phyloP scores from a whole-genome alignment of 2,329 filamentous ascomycete genomes.

The Cladorrhinum sp. region DNA sequence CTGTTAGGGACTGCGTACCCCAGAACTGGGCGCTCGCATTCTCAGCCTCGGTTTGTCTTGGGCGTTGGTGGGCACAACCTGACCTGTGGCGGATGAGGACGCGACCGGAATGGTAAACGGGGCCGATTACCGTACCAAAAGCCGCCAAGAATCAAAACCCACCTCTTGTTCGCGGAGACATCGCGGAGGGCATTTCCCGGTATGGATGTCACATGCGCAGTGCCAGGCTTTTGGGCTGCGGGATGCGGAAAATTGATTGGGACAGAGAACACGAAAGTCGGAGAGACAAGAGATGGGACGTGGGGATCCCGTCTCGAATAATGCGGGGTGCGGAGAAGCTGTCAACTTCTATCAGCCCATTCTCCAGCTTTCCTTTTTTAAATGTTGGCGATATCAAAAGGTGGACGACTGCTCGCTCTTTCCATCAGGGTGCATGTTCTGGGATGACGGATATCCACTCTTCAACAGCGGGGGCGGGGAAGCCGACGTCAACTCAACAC shows the following conservation, averaged over 20 bases:
- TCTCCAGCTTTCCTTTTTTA: neutral
- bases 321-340: constrained; percentile 16
- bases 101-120: neutral
- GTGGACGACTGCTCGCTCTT: neutral
- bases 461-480: neutral
- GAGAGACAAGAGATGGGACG: constrained; percentile 6
- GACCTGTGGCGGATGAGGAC: neutral
- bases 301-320: constrained; percentile 6
- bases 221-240: neutral
- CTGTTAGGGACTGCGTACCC: neutral
- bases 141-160: constrained; percentile 3
- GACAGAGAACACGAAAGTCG: neutral
- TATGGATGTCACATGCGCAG: constrained; percentile 17
- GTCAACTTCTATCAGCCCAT: neutral
- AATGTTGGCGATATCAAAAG: neutral
- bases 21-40: neutral
- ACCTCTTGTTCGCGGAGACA: constrained; percentile 5
- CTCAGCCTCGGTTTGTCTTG: neutral
- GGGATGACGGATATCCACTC: neutral
- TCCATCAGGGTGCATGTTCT: neutral
- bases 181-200: constrained; percentile 11
- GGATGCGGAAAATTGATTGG: neutral
- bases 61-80: neutral
- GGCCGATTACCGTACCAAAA: neutral
- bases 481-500: neutral